phyloP scores from a whole-genome alignment of 495 filamentous ascomycete species.

The Podospora appendiculata region DNA sequence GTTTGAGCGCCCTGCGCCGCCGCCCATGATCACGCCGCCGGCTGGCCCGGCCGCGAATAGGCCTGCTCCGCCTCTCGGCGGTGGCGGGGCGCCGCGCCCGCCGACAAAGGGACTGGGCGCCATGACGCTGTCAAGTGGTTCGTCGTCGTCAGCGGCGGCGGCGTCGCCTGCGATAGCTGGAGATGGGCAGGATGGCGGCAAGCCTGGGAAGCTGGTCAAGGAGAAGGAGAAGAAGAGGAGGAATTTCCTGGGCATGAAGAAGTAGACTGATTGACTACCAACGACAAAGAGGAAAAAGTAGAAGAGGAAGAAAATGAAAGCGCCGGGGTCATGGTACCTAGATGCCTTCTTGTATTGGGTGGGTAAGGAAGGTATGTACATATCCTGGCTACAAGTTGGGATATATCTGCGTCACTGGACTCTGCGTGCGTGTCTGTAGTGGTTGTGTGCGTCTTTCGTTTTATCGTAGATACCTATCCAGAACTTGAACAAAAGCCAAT shows the following conservation, averaged over 20 bases:
- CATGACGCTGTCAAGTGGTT: slow-evolving; percentile 23
- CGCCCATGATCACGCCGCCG: slow-evolving; percentile 16
- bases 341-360: too few relatives aligned
- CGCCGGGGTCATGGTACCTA: too few relatives aligned
- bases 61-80: slow-evolving; percentile 11
- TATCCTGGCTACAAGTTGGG: too few relatives aligned
- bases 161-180: slow-evolving; percentile 28
- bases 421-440: too few relatives aligned
- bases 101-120: slow-evolving; percentile 21
- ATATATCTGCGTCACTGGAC: too few relatives aligned
- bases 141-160: slow-evolving; percentile 4
- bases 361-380: too few relatives aligned
- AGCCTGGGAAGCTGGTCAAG: slow-evolving; percentile 34
- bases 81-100: slow-evolving; percentile 10
- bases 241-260: slow-evolving; percentile 69
- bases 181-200: slow-evolving; percentile 26
- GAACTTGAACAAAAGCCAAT: too few relatives aligned
- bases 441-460: too few relatives aligned
- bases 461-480: too few relatives aligned
- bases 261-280: slow-evolving; percentile 9
- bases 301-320: too few relatives aligned
- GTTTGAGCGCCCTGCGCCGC: slow-evolving; percentile 65
- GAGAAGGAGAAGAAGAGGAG: slow-evolving; percentile 60
- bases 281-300: too few relatives aligned
- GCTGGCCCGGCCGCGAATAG: slow-evolving; percentile 15